Base-by-base conservation (phyloP, 441 rosid genomes). In the Gossypium davidsonii region DNA sequence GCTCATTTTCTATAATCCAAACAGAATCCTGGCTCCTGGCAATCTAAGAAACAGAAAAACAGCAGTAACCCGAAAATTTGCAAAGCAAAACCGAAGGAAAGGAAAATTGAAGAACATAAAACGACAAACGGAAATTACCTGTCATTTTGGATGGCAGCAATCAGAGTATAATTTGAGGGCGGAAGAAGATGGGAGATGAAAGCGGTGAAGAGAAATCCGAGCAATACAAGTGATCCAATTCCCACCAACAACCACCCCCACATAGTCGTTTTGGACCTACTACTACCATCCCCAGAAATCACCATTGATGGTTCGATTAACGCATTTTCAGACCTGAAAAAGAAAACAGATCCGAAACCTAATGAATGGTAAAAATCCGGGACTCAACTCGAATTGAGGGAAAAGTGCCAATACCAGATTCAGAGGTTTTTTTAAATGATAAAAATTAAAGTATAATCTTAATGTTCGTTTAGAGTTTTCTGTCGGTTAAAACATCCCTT, bases 141-240 rank as follows among this genome's bases (percentile, higher is more conserved):
- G 78, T 88, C 92, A 4, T 80, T 81, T 81, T 80, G 90, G 44
- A 88, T 59, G 17, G 83, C 83, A 0, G 85, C 79, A 51, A 86
- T 20, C 74, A 80, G n/a, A 2, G 80, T 82, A 73, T 75, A 80
- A 51, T 66, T 63, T 2, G 84, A 86, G 1, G 67, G 49, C 4
- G 87, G 87, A 72, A 83, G 83, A 75, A 85, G 58, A 79, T 84
- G 87, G 15, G 86, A 81, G 67, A 81, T 57, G 14, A 83, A 20
- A 17, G 89, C 81, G 0, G 83, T 76, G n/a, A 79, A 82, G 20
- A 78, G 57, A 25, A 87, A 85, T 6, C 83, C 88, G 1, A 74
- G 56, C 20, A 81, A 79, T 15, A 67, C 76, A 74, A 80, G 20
- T 7, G 57, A 67, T 11, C 89, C 88, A 2, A 61, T 68, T 20